phyloP scores from a whole-genome alignment of 1,284 basidiomycete species.

The Coriolopsis trogii region DNA sequence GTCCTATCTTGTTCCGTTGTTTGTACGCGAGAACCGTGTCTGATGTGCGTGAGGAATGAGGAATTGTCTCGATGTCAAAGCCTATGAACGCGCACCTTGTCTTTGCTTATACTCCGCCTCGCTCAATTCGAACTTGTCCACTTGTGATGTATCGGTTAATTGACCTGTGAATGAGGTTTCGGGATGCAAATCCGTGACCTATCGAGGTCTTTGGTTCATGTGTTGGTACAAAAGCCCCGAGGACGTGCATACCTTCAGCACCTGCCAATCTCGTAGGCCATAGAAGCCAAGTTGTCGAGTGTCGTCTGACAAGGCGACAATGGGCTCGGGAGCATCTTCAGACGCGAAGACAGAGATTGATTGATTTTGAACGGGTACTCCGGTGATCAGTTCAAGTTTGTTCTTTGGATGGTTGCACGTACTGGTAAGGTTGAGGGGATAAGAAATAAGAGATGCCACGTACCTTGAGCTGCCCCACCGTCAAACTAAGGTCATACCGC shows the following conservation, averaged over 20 bases:
- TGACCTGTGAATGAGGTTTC: constrained; percentile 75
- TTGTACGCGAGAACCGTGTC: constrained; percentile 94
- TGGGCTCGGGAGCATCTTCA: constrained; percentile 52
- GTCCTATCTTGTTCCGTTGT: constrained; percentile 85
- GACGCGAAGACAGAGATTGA: constrained; percentile 65
- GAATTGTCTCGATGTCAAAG: neutral
- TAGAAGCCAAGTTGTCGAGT: constrained; percentile 72
- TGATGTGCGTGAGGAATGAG: constrained; percentile 31
- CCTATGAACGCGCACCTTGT: constrained; percentile 55
- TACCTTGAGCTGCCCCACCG: constrained; percentile 83
- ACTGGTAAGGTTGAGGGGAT: neutral
- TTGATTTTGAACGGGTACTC: constrained; percentile 79
- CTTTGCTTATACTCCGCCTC: constrained; percentile 82
- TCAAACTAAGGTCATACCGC: constrained; percentile 72
- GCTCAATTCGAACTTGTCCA: constrained; percentile 92
- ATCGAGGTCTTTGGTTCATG: neutral
- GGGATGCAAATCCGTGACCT: constrained; percentile 85
- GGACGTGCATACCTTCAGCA: constrained; percentile 61
- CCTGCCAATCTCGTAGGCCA: constrained; percentile 67
- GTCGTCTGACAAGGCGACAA: constrained; percentile 69
- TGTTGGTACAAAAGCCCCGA: neutral
- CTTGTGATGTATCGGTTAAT: constrained; percentile 82
- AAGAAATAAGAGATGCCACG: neutral
- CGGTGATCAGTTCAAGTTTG: constrained; percentile 91
- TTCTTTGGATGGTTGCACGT: constrained; percentile 45